These are phyloP conservation scores for Coemansia sp. DNA, from an alignment of 192 early-diverging fungal genomes.

Conservation along the genomic window DNA sequence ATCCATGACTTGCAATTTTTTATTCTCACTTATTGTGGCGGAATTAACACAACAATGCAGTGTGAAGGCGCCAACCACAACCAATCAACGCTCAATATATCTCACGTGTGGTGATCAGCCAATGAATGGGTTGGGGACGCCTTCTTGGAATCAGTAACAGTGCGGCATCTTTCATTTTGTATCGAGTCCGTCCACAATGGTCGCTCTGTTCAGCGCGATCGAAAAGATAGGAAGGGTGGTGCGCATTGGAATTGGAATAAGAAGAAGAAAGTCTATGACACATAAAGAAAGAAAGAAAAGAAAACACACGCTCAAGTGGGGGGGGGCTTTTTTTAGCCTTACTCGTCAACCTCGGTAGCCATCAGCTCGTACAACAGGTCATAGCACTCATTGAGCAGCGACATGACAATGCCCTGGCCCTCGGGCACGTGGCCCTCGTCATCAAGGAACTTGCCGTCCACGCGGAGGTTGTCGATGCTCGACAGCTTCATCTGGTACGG, in stretches of 20 bases:
- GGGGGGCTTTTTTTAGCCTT: neutral
- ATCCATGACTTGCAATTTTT: too few relatives aligned
- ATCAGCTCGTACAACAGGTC: slow-evolving; percentile 79
- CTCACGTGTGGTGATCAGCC: neutral
- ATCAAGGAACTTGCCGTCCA: slow-evolving; percentile 85
- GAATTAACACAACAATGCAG: too few relatives aligned
- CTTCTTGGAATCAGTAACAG: too few relatives aligned
- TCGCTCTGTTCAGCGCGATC: neutral
- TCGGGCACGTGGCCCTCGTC: slow-evolving; percentile 79
- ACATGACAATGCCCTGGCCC: slow-evolving; percentile 85
- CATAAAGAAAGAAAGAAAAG: slow-evolving; percentile 6
- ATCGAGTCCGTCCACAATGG: too few relatives aligned
- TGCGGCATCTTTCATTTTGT: too few relatives aligned
- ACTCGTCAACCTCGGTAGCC: slow-evolving; percentile 57
- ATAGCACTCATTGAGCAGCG: slow-evolving; percentile 86
- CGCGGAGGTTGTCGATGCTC: slow-evolving; percentile 76
- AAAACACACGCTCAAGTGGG: neutral
- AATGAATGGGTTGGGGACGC: neutral
- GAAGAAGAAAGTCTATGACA: neutral
- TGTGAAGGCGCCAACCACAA: neutral
- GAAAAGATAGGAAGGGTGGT: neutral
- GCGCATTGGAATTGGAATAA: neutral
- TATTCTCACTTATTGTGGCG: too few relatives aligned
- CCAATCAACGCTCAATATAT: neutral
- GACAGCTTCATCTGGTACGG: slow-evolving; percentile 89